Percentiles rank a stretch among this genome's conserved stretches.
These are phyloP conservation scores for Rhizoctonia solani DNA, from an alignment of 1,284 basidiomycete genomes.

Conservation along the genomic window DNA sequence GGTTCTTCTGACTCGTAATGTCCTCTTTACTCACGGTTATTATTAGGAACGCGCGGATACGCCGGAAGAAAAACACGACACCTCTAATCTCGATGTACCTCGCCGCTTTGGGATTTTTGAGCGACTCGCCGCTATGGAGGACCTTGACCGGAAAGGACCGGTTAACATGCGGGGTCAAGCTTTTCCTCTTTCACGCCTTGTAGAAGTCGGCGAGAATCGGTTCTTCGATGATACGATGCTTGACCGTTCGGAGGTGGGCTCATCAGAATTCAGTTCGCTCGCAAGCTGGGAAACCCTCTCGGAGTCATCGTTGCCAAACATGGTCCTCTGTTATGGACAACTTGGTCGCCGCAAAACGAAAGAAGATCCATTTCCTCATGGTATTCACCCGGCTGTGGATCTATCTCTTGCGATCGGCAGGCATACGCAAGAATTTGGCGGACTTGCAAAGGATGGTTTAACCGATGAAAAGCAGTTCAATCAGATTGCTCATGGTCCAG, in stretches of 20 bases:
- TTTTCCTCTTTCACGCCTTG: constrained; percentile 9
- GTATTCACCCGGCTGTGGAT: neutral
- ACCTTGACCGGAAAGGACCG: constrained; percentile 25
- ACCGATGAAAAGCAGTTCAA: constrained; percentile 10
- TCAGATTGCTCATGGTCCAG: constrained; percentile 1
- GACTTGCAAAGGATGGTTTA: neutral
- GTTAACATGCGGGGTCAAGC: constrained; percentile 4
- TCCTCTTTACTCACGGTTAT: neutral
- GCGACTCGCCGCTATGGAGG: constrained; percentile 14
- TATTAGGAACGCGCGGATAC: neutral
- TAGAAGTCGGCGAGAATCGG: constrained; percentile 30
- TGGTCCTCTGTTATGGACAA: constrained; percentile 27
- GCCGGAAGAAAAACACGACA: neutral
- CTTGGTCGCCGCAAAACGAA: constrained; percentile 10
- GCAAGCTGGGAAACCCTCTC: constrained; percentile 29
- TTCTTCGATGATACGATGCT: constrained; percentile 28
- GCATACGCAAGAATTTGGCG: neutral
- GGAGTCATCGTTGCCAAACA: constrained; percentile 14
- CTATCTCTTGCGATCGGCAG: neutral
- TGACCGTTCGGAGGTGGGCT: constrained; percentile 23
- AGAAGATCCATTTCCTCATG: neutral
- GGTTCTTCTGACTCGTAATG: neutral
- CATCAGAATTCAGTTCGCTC: constrained; percentile 28
- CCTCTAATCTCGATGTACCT: constrained; percentile 2
- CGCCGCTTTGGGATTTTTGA: constrained; percentile 24